These are phyloP conservation scores for Colletotrichum euphorbiae DNA, from an alignment of 2,329 filamentous ascomycete species.

Conservation along the genomic window DNA sequence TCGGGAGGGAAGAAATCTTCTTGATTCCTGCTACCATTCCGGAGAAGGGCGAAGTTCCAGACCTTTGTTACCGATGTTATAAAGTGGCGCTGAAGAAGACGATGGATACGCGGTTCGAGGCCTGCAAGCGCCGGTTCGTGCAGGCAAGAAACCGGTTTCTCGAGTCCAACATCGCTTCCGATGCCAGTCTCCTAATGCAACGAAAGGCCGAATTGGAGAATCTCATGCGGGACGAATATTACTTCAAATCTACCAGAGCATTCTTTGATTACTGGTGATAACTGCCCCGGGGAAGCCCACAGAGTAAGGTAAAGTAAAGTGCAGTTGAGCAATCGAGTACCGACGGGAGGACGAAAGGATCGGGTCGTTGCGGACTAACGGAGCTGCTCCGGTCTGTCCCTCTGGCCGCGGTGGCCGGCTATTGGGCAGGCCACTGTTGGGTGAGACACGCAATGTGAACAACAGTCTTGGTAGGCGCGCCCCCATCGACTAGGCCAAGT, in stretches of 20 bases:
- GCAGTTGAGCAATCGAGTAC: neutral
- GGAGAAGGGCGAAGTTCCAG: constrained; percentile 47
- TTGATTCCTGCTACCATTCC: constrained; percentile 49
- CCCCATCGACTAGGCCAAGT: neutral
- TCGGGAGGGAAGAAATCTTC: constrained; percentile 48
- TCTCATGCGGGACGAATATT: constrained; percentile 9
- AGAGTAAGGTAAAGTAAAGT: neutral
- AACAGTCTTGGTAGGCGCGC: constrained; percentile 4
- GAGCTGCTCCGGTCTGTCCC: neutral
- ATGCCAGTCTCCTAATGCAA: constrained; percentile 16
- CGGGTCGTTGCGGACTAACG: constrained; percentile 8
- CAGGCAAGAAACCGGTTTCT: constrained; percentile 20
- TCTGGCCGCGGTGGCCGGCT: neutral
- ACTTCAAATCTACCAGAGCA: neutral
- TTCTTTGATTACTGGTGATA: constrained; percentile 15
- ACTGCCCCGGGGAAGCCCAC: neutral
- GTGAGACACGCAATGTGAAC: neutral
- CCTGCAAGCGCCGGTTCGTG: constrained; percentile 19
- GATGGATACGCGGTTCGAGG: constrained; percentile 3
- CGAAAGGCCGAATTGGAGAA: constrained; percentile 30
- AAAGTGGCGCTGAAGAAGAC: constrained; percentile 2
- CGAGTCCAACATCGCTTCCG: neutral
- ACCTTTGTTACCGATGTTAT: constrained; percentile 41
- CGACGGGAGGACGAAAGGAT: neutral
- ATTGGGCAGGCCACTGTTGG: neutral